A percentile compares a stretch with the other conserved stretches of the same genome.
phyloP scores from a whole-genome alignment of 2,329 filamentous ascomycete genomes.

The Fusarium papillatum region DNA sequence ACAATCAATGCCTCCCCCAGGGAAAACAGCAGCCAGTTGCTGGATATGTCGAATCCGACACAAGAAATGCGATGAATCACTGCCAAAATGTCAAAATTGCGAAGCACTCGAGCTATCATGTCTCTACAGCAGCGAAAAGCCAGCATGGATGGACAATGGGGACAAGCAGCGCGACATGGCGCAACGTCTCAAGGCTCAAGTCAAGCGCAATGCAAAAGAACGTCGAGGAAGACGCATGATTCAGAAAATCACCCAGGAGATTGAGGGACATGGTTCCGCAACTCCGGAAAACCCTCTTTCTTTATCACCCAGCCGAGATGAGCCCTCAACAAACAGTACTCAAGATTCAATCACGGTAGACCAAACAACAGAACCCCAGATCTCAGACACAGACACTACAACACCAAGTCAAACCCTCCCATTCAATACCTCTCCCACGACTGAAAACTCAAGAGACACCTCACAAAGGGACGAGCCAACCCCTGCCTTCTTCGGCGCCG shows the following conservation, averaged over 20 bases:
- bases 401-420: neutral
- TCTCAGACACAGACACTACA: neutral
- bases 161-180: slow-evolving; percentile 40
- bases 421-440: too few relatives aligned
- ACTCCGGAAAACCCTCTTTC: neutral
- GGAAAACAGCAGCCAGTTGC: slow-evolving; percentile 4
- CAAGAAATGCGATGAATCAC: slow-evolving; percentile 24
- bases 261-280: neutral
- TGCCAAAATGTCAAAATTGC: slow-evolving; percentile 47
- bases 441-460: rapidly evolving
- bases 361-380: neutral
- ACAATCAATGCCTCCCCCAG: neutral
- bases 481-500: neutral
- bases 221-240: slow-evolving; percentile 48
- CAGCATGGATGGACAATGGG: slow-evolving; percentile 61
- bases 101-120: slow-evolving; percentile 61
- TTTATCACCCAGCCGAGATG: neutral
- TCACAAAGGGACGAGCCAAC: neutral
- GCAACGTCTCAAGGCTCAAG: slow-evolving; percentile 37
- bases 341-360: neutral
- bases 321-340: rapidly evolving
- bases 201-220: slow-evolving; percentile 39
- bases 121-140: slow-evolving; percentile 57
- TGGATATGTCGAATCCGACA: slow-evolving; percentile 29
- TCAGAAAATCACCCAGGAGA: neutral